Percentiles rank a stretch among this genome's conserved stretches.
These are phyloP conservation scores for Nidularia sp. DNA, from an alignment of 768 basidiomycete genomes.

Conservation along the genomic window DNA sequence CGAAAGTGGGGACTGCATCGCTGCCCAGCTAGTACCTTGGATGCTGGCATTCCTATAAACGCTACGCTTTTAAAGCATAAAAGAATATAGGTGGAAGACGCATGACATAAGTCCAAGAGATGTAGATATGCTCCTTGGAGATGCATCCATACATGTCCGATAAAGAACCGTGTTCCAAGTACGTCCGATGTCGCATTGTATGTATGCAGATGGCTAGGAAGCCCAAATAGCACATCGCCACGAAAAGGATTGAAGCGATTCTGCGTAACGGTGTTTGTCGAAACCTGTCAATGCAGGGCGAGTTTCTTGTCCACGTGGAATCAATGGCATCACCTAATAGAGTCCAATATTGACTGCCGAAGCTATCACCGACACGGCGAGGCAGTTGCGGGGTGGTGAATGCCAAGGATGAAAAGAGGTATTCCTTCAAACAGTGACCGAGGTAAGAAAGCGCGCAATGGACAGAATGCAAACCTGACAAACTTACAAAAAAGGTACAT, in stretches of 20 bases:
- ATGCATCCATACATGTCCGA: neutral
- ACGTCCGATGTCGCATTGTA: neutral
- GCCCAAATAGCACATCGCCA: neutral
- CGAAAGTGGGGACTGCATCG: slow-evolving; percentile 17
- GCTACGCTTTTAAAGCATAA: neutral
- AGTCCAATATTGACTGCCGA: neutral
- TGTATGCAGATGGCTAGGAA: neutral
- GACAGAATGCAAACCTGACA: neutral
- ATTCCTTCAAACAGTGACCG: neutral
- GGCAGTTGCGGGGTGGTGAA: neutral
- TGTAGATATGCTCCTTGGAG: neutral
- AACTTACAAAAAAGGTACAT: neutral
- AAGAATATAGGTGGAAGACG: neutral
- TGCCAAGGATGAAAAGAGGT: neutral
- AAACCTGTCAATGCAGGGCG: neutral
- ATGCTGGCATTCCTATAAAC: neutral
- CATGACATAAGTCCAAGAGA: neutral
- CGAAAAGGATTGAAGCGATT: neutral
- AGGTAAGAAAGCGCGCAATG: neutral
- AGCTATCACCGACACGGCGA: neutral
- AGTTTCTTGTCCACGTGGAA: neutral
- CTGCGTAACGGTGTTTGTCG: neutral
- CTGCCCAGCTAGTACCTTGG: slow-evolving; percentile 1
- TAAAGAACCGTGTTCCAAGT: slow-evolving; percentile 1
- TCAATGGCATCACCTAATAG: too few species aligned